phyloP scores from a whole-genome alignment of 306 rosid genomes.

The Sophora flavescens region DNA sequence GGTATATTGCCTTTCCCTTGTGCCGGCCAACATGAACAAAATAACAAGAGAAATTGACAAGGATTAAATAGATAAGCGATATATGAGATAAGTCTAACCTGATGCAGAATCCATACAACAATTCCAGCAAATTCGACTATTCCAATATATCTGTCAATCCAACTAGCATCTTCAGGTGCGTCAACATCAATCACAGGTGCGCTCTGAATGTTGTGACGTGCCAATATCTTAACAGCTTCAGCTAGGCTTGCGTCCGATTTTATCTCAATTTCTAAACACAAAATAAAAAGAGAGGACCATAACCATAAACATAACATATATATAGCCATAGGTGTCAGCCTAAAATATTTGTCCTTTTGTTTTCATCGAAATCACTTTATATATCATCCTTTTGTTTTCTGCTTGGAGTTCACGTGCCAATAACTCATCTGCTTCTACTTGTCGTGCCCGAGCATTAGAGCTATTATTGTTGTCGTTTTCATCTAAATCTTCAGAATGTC shows the following conservation, averaged over 20 bases:
- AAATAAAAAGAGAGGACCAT: not conserved
- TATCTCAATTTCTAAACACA: constrained; percentile 80
- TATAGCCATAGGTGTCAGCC: not conserved
- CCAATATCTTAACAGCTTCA: constrained; percentile 81
- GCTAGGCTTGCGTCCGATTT: constrained; percentile 82
- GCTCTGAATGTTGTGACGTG: constrained; percentile 75
- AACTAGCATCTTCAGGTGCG: constrained; percentile 87
- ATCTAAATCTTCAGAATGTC: constrained; percentile 48
- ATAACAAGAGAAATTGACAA: too few relatives aligned
- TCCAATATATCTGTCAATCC: constrained; percentile 98
- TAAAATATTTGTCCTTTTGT: not conserved
- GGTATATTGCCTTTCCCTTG: too few relatives aligned
- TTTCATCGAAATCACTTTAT: constrained; percentile 13
- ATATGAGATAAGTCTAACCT: constrained; percentile 58
- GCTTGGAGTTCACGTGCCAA: constrained; percentile 98
- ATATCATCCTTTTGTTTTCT: not conserved
- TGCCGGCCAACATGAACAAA: too few relatives aligned
- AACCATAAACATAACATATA: constrained; percentile 15
- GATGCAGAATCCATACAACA: constrained; percentile 95
- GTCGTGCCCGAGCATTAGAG: constrained; percentile 68
- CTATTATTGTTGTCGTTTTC: constrained; percentile 50
- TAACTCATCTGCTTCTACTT: constrained; percentile 94
- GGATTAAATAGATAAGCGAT: not conserved
- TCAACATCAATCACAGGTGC: constrained; percentile 96
- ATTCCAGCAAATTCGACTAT: constrained; percentile 96